phyloP scores from a whole-genome alignment of 345 rosid species.

The Acer yangbiense region DNA sequence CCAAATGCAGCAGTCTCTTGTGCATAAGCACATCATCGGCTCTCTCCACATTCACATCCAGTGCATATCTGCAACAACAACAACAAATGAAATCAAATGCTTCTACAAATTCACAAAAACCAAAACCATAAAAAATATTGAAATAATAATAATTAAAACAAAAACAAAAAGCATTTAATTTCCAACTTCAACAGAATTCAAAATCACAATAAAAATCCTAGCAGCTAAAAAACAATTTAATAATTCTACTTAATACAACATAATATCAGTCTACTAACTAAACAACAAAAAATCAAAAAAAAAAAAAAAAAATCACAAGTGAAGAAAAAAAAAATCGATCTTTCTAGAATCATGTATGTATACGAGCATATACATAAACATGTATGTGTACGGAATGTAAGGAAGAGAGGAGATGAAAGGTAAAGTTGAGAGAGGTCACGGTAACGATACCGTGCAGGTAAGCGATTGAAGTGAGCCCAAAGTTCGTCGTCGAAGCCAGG shows the following conservation, averaged over 20 bases:
- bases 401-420: background rate
- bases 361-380: background rate
- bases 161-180: background rate
- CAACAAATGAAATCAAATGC: constrained; percentile 4
- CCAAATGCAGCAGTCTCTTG: constrained; percentile 58
- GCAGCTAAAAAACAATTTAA: background rate
- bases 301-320: background rate
- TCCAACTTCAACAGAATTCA: background rate
- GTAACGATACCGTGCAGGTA: constrained; percentile 70
- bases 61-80: constrained; percentile 65
- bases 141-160: background rate
- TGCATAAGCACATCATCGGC: constrained; percentile 96
- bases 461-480: constrained; percentile 92
- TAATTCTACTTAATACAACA: background rate
- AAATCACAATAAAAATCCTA: background rate
- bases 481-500: constrained; percentile 80
- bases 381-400: constrained; percentile 5
- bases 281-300: background rate
- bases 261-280: background rate
- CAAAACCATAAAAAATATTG: background rate
- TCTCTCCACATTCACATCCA: constrained; percentile 96
- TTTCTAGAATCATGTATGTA: background rate
- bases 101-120: background rate
- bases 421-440: background rate
- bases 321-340: background rate